Conservation (phyloP, 768 basidiomycete genomes). For the Kwoniella sp. region DNA sequence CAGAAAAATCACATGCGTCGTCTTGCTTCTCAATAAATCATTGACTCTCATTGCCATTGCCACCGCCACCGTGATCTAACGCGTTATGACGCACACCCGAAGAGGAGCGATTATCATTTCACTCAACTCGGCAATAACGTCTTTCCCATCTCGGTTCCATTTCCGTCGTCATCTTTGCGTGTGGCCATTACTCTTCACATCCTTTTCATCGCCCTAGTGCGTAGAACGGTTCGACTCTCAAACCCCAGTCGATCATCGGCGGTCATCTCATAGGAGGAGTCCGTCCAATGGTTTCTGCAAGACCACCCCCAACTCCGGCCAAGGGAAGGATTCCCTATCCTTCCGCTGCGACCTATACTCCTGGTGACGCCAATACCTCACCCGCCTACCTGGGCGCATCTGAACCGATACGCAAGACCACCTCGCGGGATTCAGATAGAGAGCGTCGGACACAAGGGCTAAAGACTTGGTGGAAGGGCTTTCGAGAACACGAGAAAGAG, state of each 20-base stretch:
- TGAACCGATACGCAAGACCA: conserved; percentile 30
- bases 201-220: neutral
- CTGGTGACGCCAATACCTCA: conserved; percentile 40
- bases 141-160: neutral
- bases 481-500: conserved; percentile 20
- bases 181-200: neutral
- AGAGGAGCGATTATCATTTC: neutral
- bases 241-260: too few relatives aligned
- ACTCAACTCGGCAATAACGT: neutral
- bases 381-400: conserved; percentile 31
- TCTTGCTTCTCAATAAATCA: too few relatives aligned
- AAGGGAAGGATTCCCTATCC: conserved; percentile 46
- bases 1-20: too few relatives aligned
- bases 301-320: conserved; percentile 41
- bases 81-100: conserved; percentile 1
- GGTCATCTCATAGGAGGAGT: neutral
- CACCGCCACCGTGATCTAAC: neutral
- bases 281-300: conserved; percentile 42
- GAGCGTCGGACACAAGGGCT: conserved; percentile 36
- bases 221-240: too few relatives aligned
- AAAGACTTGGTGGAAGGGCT: conserved; percentile 53
- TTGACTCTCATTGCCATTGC: too few relatives aligned
- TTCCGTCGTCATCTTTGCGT: neutral
- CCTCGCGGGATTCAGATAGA: conserved; percentile 34
- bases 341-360: conserved; percentile 38